Conservation (phyloP, 768 basidiomycete species). For the Termitomyces sp. region DNA sequence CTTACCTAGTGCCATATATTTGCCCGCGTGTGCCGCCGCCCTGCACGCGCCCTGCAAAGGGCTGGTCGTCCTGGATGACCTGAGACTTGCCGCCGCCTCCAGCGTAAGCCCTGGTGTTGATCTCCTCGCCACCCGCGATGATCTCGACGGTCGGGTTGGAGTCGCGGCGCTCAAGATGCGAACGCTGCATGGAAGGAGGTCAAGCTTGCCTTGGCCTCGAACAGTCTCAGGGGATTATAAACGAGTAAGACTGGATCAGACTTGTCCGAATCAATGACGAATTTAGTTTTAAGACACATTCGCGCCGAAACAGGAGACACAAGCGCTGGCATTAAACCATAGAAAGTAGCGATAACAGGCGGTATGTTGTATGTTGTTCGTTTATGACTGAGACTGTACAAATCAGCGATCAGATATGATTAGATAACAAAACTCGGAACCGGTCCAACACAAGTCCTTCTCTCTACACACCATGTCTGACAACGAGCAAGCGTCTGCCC, state of each 20-base stretch:
- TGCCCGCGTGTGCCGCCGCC: constrained; percentile 4
- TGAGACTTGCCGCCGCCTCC: constrained; percentile 4
- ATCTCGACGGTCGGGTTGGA: background rate
- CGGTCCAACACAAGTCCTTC: background rate
- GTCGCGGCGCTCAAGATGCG: background rate
- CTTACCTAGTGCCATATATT: constrained; percentile 6
- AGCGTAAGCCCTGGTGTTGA: background rate
- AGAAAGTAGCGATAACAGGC: too few relatives aligned
- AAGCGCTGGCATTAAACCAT: too few relatives aligned
- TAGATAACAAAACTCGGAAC: constrained; percentile 14
- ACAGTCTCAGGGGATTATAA: constrained; percentile 4
- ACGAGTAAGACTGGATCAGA: background rate
- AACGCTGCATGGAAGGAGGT: background rate
- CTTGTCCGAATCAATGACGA: background rate
- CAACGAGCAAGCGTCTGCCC: constrained; percentile 37
- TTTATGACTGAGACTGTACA: too few relatives aligned
- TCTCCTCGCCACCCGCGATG: background rate
- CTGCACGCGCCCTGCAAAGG: constrained; percentile 7
- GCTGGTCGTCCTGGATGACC: background rate
- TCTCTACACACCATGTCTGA: constrained; percentile 55
- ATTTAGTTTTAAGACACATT: too few relatives aligned
- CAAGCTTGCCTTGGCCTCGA: background rate
- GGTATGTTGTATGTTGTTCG: too few relatives aligned
- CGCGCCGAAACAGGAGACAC: background rate
- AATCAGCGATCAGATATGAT: constrained; percentile 11